phyloP scores from a whole-genome alignment of 2,329 filamentous ascomycete species.

The Ustulina deusta region DNA sequence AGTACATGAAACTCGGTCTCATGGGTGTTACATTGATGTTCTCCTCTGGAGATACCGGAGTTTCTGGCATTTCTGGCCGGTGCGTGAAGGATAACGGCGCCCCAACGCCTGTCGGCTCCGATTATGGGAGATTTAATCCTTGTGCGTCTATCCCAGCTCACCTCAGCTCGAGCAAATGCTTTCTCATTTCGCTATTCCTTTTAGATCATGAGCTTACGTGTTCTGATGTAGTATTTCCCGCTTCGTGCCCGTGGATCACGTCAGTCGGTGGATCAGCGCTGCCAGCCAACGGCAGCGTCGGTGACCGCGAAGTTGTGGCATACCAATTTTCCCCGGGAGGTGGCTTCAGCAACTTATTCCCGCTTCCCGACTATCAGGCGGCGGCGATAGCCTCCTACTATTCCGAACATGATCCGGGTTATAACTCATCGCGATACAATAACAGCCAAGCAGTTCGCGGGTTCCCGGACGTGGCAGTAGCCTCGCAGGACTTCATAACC shows the following conservation, averaged over 20 bases:
- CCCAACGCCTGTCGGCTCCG: not conserved
- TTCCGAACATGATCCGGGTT: conserved; percentile 41
- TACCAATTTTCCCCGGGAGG: conserved; percentile 26
- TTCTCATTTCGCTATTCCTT: not conserved
- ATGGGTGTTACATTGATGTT: conserved; percentile 32
- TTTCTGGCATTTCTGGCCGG: conserved; percentile 18
- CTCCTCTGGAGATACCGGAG: conserved; percentile 33
- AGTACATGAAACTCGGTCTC: conserved; percentile 46
- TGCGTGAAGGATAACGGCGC: conserved; percentile 15
- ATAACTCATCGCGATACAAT: conserved; percentile 40
- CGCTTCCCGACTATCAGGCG: conserved; percentile 45
- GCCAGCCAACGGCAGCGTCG: conserved; percentile 17
- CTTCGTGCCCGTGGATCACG: conserved; percentile 28
- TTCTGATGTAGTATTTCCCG: conserved; percentile 18
- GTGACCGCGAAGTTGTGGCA: conserved; percentile 15
- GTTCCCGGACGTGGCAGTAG: conserved; percentile 47
- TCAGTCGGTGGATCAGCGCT: conserved; percentile 24
- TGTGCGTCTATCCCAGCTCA: conserved; percentile 2
- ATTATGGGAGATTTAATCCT: conserved; percentile 18
- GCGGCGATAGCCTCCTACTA: conserved; percentile 45
- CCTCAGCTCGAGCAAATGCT: not conserved
- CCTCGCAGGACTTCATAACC: conserved; percentile 44
- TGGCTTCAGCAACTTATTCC: conserved; percentile 44
- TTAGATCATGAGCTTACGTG: not conserved
- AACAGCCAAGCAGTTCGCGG: conserved; percentile 41